Evolutionary conservation across 805 yeast genomes (phyloP).

Genomic region (Allodekkera sacchari): DNA sequence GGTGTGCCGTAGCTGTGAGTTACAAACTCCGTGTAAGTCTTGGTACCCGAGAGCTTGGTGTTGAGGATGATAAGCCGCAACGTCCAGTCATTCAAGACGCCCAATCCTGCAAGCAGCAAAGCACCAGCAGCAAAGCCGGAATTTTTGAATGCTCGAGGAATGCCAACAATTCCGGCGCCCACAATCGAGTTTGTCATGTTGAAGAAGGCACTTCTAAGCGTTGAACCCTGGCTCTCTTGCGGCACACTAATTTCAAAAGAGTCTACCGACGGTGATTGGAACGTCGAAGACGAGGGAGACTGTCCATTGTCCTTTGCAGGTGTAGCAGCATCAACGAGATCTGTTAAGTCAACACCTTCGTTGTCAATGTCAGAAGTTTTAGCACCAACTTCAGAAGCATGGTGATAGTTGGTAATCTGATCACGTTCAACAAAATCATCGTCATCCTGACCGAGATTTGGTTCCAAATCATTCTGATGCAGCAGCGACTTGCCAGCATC

Average conservation of each 20-base stretch:
- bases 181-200: conserved; percentile 93
- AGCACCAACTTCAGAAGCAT: too few species aligned
- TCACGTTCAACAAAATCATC: too few species aligned
- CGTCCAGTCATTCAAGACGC: conserved; percentile 85
- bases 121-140: conserved; percentile 74
- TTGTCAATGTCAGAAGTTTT: too few species aligned
- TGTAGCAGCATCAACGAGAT: too few species aligned
- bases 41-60: conserved; percentile 66
- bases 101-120: conserved; percentile 47
- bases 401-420: too few species aligned
- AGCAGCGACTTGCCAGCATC: too few species aligned
- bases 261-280: neutral
- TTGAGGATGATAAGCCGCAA: conserved; percentile 69
- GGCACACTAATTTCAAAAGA: neutral
- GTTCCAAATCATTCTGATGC: too few species aligned
- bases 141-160: conserved; percentile 79
- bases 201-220: conserved; percentile 84
- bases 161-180: conserved; percentile 95
- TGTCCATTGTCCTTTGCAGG: too few species aligned
- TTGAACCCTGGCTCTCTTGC: conserved; percentile 25
- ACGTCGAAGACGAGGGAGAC: too few species aligned
- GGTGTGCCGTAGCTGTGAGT: conserved; percentile 64
- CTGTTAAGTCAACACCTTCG: too few species aligned
- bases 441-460: too few species aligned
- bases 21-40: conserved; percentile 81